These are phyloP conservation scores for Ogataea ganodermae DNA, from an alignment of 805 yeast species.

Conservation along the genomic window DNA sequence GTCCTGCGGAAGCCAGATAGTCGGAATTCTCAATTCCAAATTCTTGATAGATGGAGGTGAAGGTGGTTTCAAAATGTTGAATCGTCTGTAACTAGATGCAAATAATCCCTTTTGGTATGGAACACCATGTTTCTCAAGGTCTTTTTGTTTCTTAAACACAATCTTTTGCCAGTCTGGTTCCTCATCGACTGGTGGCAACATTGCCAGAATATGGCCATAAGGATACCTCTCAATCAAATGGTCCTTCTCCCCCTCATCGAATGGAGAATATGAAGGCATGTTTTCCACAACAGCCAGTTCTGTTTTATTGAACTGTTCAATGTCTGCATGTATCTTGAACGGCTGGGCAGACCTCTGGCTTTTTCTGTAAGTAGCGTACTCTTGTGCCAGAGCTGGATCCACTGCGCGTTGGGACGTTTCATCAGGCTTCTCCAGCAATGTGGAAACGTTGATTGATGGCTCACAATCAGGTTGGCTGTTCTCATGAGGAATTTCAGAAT, in stretches of 20 bases:
- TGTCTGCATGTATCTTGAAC: conserved; percentile 47
- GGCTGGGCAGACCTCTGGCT: conserved; percentile 33
- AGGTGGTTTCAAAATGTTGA: conserved; percentile 79
- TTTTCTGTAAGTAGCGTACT: conserved; percentile 17
- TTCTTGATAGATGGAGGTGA: conserved; percentile 84
- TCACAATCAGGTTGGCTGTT: too few species aligned
- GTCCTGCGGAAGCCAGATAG: conserved; percentile 95
- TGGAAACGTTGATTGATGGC: conserved; percentile 4
- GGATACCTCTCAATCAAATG: conserved; percentile 32
- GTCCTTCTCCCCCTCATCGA: conserved; percentile 39
- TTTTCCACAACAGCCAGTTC: conserved; percentile 51
- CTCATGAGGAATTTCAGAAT: too few species aligned
- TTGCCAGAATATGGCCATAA: conserved; percentile 61
- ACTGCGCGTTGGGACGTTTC: too few species aligned
- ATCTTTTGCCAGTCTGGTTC: conserved; percentile 60
- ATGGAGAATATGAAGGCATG: conserved; percentile 50
- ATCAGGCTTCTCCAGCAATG: background rate
- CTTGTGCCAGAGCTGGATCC: conserved; percentile 29
- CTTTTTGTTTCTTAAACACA: conserved; percentile 50
- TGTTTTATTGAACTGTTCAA: conserved; percentile 44
- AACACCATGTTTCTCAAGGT: conserved; percentile 42
- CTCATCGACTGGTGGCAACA: conserved; percentile 66
- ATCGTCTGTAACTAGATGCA: conserved; percentile 53
- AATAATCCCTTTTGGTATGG: conserved; percentile 57
- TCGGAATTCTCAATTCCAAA: conserved; percentile 82